A percentile compares a stretch with the other conserved stretches of the same genome.
These are phyloP conservation scores for Trichophyton simii DNA, from an alignment of 2,329 filamentous ascomycete genomes.

Conservation along the genomic window DNA sequence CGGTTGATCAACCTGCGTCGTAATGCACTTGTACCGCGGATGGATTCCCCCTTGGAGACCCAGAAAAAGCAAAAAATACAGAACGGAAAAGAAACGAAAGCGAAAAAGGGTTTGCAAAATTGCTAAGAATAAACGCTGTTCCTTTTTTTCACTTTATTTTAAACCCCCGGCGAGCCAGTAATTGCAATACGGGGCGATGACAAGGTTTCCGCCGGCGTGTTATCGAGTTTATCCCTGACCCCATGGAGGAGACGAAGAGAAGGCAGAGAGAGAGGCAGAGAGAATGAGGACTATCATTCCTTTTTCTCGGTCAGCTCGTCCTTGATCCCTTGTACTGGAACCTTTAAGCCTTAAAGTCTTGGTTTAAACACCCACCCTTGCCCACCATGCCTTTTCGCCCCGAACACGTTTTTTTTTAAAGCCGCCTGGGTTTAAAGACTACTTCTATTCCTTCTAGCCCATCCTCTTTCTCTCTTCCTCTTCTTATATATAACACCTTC, in stretches of 20 bases:
- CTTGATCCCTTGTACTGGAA: conserved; percentile 7
- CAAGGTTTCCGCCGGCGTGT: background rate
- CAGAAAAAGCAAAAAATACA: too few relatives aligned
- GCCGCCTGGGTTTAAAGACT: background rate
- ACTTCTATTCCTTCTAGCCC: conserved; percentile 3
- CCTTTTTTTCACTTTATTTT: background rate
- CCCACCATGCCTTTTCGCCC: background rate
- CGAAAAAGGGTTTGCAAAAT: background rate
- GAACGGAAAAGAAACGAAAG: too few relatives aligned
- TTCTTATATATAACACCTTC: background rate
- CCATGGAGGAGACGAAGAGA: background rate
- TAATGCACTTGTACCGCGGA: background rate
- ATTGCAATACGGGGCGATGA: conserved; percentile 1
- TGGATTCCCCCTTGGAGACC: background rate
- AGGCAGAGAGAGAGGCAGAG: background rate
- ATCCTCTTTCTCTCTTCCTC: background rate
- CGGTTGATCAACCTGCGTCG: conserved; percentile 3
- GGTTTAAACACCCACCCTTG: conserved; percentile 3
- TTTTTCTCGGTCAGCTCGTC: conserved; percentile 2
- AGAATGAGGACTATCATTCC: background rate
- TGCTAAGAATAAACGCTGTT: conserved; percentile 1
- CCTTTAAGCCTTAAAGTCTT: conserved; percentile 4
- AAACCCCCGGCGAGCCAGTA: background rate
- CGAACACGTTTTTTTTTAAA: background rate
- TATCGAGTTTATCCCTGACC: background rate